Percentiles rank a stretch among this genome's conserved stretches.
phyloP scores from a whole-genome alignment of 768 basidiomycete genomes.

The Clathrus columnatus region DNA sequence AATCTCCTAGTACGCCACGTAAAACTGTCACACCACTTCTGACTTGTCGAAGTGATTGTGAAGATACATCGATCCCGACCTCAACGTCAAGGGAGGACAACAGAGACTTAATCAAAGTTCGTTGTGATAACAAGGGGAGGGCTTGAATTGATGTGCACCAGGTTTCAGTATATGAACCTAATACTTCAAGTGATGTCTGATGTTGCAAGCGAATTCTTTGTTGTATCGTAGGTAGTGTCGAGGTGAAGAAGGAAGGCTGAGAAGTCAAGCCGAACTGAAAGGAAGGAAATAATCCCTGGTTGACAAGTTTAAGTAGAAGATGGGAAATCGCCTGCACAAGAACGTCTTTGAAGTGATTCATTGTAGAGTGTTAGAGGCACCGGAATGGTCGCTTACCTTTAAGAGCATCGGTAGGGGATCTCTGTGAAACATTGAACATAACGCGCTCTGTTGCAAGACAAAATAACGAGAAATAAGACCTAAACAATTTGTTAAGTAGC shows the following conservation, averaged over 20 bases:
- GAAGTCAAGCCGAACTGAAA: constrained; percentile 37
- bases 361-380: no score
- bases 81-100: constrained; percentile 38
- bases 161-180: constrained; percentile 33
- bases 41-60: constrained; percentile 32
- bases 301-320: constrained; percentile 58
- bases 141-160: constrained; percentile 42
- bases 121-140: constrained; percentile 44
- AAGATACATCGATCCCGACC: constrained; percentile 23
- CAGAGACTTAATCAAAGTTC: constrained; percentile 51
- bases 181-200: constrained; percentile 16
- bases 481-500: not conserved
- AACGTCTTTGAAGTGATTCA: constrained; percentile 10
- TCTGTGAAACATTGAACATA: constrained; percentile 35
- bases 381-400: no score
- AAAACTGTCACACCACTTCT: constrained; percentile 51
- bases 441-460: constrained; percentile 45
- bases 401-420: constrained; percentile 21
- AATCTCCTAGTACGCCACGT: constrained; percentile 40
- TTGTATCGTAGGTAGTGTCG: constrained; percentile 42
- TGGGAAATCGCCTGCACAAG: constrained; percentile 20
- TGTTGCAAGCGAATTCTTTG: not conserved
- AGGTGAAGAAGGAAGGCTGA: constrained; percentile 63
- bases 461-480: constrained; percentile 44
- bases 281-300: constrained; percentile 54